phyloP scores from a whole-genome alignment of 495 filamentous ascomycete genomes.

The Patellaria atrata region DNA sequence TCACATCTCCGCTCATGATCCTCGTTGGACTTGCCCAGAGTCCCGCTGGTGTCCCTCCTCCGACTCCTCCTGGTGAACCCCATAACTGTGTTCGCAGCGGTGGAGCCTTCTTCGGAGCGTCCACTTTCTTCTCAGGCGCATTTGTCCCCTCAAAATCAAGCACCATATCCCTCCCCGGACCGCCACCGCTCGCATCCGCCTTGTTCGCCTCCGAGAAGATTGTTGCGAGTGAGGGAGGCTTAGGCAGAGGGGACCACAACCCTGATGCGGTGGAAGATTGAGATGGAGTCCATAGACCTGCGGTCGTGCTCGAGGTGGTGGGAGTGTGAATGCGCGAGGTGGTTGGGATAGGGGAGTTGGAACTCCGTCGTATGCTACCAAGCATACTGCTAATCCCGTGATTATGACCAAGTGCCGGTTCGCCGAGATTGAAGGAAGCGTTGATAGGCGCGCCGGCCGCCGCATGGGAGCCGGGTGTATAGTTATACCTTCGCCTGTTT shows the following conservation, averaged over 20 bases:
- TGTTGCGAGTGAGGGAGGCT: slow-evolving; percentile 15
- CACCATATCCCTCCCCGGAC: slow-evolving; percentile 30
- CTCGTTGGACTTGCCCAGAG: slow-evolving; percentile 3
- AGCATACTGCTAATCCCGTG: slow-evolving; percentile 16
- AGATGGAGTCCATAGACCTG: slow-evolving; percentile 13
- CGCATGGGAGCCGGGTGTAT: background rate
- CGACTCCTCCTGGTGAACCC: slow-evolving; percentile 3
- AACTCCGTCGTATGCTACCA: slow-evolving; percentile 25
- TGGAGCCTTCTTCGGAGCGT: background rate
- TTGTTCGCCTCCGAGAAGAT: slow-evolving; percentile 21
- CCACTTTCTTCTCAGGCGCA: background rate
- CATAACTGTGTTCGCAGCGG: background rate
- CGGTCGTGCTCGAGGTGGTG: slow-evolving; percentile 7
- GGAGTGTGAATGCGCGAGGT: slow-evolving; percentile 16
- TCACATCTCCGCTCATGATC: slow-evolving; percentile 2
- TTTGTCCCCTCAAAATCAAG: slow-evolving; percentile 27
- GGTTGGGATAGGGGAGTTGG: slow-evolving; percentile 18
- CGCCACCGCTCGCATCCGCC: slow-evolving; percentile 12
- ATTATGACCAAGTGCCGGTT: too few relatives aligned
- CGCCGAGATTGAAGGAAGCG: slow-evolving; percentile 4
- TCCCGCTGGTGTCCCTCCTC: slow-evolving; percentile 2
- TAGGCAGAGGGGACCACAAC: too few relatives aligned
- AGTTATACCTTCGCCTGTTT: slow-evolving; percentile 8
- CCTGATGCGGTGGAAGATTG: slow-evolving; percentile 3
- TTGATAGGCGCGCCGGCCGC: slow-evolving; percentile 13